Evolutionary conservation across 805 yeast species (phyloP).

Genomic region (Kuraishia molischiana): DNA sequence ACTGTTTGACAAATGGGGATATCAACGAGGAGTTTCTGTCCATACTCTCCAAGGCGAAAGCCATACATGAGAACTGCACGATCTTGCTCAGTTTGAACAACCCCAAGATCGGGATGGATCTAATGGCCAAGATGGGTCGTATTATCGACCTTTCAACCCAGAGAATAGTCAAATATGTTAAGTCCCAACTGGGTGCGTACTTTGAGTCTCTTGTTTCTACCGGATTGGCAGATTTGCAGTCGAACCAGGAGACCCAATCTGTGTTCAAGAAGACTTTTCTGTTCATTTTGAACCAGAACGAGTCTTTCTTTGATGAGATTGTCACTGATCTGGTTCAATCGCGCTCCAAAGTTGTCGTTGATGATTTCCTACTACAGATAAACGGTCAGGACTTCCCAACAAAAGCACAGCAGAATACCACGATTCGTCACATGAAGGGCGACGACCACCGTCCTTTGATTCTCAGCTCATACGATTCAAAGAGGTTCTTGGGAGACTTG

Average conservation of each 20-base stretch:
- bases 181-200: constrained; percentile 14
- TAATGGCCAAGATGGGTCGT: constrained; percentile 48
- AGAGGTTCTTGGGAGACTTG: constrained; percentile 76
- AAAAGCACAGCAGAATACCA: constrained; percentile 5
- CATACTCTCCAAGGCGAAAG: constrained; percentile 50
- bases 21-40: constrained; percentile 42
- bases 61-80: constrained; percentile 58
- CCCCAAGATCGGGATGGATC: constrained; percentile 52
- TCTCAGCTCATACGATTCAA: constrained; percentile 68
- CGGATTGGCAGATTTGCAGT: constrained; percentile 8
- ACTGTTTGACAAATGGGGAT: constrained; percentile 36
- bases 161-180: constrained; percentile 34
- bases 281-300: constrained; percentile 23
- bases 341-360: constrained; percentile 53
- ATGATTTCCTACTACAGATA: constrained; percentile 58
- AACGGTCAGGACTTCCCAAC: constrained; percentile 17
- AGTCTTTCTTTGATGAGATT: constrained; percentile 46
- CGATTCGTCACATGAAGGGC: constrained; percentile 1
- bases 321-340: constrained; percentile 55
- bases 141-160: constrained; percentile 44
- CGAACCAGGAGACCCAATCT: constrained; percentile 3
- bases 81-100: constrained; percentile 62
- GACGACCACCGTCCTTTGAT: constrained; percentile 36
- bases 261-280: constrained; percentile 19
- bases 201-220: constrained; percentile 7